phyloP scores from a whole-genome alignment of 306 rosid species.

The Corylus americana region DNA sequence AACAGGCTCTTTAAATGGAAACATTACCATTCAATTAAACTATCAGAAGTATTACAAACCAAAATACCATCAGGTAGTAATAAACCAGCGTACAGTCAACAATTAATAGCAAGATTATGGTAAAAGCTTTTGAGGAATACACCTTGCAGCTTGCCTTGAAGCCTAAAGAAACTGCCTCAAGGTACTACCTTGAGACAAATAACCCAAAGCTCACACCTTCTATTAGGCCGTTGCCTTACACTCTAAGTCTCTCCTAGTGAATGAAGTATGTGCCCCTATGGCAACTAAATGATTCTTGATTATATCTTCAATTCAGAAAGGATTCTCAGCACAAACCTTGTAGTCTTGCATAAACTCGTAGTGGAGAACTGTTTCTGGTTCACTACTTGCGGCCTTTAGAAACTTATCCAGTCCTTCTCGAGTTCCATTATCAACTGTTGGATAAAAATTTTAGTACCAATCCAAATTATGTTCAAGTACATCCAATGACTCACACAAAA shows the following conservation, averaged over 20 bases:
- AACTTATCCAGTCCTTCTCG: conserved; percentile 94
- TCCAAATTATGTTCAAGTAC: conserved; percentile 6
- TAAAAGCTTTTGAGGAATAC: not conserved
- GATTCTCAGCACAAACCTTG: conserved; percentile 56
- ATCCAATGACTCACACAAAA: not conserved
- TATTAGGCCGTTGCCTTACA: not conserved
- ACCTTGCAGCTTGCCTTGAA: not conserved
- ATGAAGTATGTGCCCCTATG: not conserved
- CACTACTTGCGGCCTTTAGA: conserved; percentile 85
- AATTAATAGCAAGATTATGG: not conserved
- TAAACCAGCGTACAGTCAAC: not conserved
- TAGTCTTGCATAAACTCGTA: conserved; percentile 99
- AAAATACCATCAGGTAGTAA: not conserved
- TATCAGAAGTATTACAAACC: not conserved
- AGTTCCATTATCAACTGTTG: conserved; percentile 88
- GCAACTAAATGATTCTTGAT: conserved; percentile 7
- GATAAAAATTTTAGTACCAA: conserved; percentile 27
- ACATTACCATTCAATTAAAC: not conserved
- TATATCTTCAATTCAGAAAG: conserved; percentile 5
- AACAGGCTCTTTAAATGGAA: not conserved
- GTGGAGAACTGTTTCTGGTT: conserved; percentile 96
- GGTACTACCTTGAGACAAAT: not conserved
- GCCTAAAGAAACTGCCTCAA: not conserved
- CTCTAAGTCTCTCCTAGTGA: not conserved
- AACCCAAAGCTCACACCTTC: not conserved